Base-by-base conservation (phyloP, 2,329 filamentous ascomycete species). In the Venturia pyrina region DNA sequence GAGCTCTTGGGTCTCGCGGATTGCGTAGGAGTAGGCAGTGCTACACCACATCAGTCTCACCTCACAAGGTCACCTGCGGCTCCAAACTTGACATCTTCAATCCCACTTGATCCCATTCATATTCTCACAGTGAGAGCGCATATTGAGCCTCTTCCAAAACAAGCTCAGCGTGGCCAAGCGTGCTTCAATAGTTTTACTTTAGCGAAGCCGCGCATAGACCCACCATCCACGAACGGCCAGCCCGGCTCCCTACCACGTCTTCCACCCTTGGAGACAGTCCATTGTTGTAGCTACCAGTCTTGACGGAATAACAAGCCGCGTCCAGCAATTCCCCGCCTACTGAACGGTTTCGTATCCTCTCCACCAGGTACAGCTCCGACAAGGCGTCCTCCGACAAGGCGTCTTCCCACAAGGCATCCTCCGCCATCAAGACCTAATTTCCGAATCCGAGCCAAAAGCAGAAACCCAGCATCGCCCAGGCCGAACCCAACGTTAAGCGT, bases 141-240 rank as follows among this genome's bases (percentile, higher is more conserved):
- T 37, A 17, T 19, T 59, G 28, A 34, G 17, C 32, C 28, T 34
- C 28, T n/a, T 59, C 28, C 17, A n/a, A 6, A 59, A 37, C 32
- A n/a, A 59, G 53, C 53, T 8, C 32, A 34, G 53, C 53, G 53
- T 37, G 53, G 53, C 53, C 32, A 17, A 48, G 44, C 24, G 24
- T 28, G 24, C 1, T 28, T 56, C 13, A 56, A 24, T 17, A 48
- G 13, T 28, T 8, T 1, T 40, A 40, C 7, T 40, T 19, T 24
- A 57, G 50, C 50, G 53, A 59, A 34, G 50, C 10, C 28, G 41
- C 53, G 53, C 53, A 59, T 57, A 57, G 50, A n/a, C 53, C 53
- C 17, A 28, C 28, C 53, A 59, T 37, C 19, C 19, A 37, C 53
- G 53, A 59, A 59, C 11, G 1, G 32, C 53, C 53, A 10, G 7